These are phyloP conservation scores for Pythium plurisporium DNA, from an alignment of 352 stramenopile species.

Conservation along the genomic window DNA sequence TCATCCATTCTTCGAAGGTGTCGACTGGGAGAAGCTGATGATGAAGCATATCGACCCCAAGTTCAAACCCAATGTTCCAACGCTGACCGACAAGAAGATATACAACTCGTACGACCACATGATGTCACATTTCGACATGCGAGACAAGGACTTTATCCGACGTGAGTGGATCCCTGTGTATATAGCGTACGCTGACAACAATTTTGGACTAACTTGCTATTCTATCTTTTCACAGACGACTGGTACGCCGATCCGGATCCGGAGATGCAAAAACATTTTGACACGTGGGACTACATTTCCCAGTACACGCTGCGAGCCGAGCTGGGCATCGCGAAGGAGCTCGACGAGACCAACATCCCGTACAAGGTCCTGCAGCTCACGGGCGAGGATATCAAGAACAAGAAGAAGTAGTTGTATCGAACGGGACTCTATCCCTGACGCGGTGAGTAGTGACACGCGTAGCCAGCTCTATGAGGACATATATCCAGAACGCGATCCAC, in stretches of 20 bases:
- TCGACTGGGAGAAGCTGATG: conserved; percentile 86
- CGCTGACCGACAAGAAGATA: conserved; percentile 75
- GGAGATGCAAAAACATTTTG: conserved; percentile 83
- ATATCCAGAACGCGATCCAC: too few relatives aligned
- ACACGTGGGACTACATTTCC: conserved; percentile 86
- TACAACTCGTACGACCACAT: conserved; percentile 86
- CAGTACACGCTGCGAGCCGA: conserved; percentile 77
- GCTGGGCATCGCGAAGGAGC: conserved; percentile 73
- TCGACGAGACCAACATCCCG: conserved; percentile 83
- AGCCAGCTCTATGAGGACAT: too few relatives aligned
- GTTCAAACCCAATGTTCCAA: conserved; percentile 61
- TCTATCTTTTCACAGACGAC: too few relatives aligned
- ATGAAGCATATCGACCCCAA: conserved; percentile 85
- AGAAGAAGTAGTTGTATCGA: conserved; percentile 17
- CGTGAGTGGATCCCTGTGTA: too few relatives aligned
- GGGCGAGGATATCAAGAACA: conserved; percentile 54
- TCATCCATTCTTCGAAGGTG: conserved; percentile 83
- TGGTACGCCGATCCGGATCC: conserved; percentile 71
- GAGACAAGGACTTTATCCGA: conserved; percentile 81
- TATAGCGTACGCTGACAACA: too few relatives aligned
- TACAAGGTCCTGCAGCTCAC: conserved; percentile 83
- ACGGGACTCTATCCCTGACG: too few relatives aligned
- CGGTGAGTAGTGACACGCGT: too few relatives aligned
- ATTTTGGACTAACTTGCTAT: too few relatives aligned
- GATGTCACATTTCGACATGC: conserved; percentile 86